Evolutionary conservation across 139 green algal species (phyloP), one percentile per base, ranked within the genome.

Genomic region (Tetraselmis chui): DNA sequence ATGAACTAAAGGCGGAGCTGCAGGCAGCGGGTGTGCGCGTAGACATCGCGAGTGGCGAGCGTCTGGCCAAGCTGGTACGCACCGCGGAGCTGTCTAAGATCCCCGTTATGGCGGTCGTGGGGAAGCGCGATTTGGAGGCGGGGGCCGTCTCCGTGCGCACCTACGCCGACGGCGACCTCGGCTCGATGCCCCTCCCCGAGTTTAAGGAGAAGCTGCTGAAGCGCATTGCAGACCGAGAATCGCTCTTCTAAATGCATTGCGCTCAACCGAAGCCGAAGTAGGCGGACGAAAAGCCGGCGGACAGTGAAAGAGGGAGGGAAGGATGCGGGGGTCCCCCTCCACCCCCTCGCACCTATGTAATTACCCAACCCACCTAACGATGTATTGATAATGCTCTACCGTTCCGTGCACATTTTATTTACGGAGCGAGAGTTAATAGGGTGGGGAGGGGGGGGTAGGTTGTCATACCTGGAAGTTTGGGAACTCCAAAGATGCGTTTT

Each of bases 81-180:
- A 96, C 89, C 75, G 91, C 95, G 0, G 91, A 96, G 85, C 94
- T 83, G 79, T 89, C 91, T 45, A 97, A 97, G 87, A 94, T 91
- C 0, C 95, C 95, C 2, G 86, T 97, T 1, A 96, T 95, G 85
- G 93, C 87, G 26, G 91, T 98, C 32, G 86, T 98, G 29, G 94
- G 94, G 2, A 80, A 83, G 58, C 89, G 92, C 32, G 94, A 98
- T 81, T 91, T 88, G 1, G 90, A 93, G 31, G 77, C 82, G 28
- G 81, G 86, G 31, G 84, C 77, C 0, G 82, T 97, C 74, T 87
- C 90, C 11, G 89, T 97, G 74, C 86, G 94, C 26, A 91, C 91
- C 30, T 94, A 95, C 75, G 83, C 83, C 11, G 85, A 87, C 5
- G 86, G 86, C 25, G 92, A 96, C 77, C 59, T 94, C 59, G 93